These are phyloP conservation scores for Penicillium vulpinum DNA, from an alignment of 2,329 filamentous ascomycete genomes.

Conservation along the genomic window DNA sequence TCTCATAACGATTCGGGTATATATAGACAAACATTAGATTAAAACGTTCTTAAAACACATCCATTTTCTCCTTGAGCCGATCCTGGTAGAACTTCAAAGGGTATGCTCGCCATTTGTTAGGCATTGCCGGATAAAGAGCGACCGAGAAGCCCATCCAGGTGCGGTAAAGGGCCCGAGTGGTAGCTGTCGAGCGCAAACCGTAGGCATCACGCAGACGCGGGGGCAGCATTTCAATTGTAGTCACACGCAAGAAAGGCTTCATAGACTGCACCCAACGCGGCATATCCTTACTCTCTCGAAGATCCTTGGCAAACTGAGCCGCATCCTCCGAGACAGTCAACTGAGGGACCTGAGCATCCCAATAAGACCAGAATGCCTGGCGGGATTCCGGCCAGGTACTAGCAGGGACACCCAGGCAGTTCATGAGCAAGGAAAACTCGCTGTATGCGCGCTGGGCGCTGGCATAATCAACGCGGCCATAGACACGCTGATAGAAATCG, in stretches of 20 bases:
- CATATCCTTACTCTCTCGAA: constrained; percentile 27
- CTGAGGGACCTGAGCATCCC: constrained; percentile 34
- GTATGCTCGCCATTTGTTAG: constrained; percentile 31
- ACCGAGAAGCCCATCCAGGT: constrained; percentile 35
- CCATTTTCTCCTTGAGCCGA: constrained; percentile 29
- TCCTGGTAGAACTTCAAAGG: constrained; percentile 35
- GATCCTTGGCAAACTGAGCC: constrained; percentile 31
- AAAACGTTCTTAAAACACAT: constrained; percentile 16
- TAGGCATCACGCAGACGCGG: constrained; percentile 36
- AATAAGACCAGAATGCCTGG: constrained; percentile 38
- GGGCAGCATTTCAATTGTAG: constrained; percentile 38
- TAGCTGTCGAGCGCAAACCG: constrained; percentile 31
- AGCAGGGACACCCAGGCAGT: constrained; percentile 28
- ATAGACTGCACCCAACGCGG: constrained; percentile 32
- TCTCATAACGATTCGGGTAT: constrained; percentile 10
- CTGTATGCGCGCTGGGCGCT: constrained; percentile 34
- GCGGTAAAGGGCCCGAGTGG: constrained; percentile 31
- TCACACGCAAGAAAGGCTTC: constrained; percentile 33
- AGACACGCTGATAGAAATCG: constrained; percentile 41
- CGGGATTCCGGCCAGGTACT: constrained; percentile 35
- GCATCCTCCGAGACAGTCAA: constrained; percentile 32
- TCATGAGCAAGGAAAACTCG: constrained; percentile 33
- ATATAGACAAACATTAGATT: neutral
- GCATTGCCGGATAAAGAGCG: constrained; percentile 37
- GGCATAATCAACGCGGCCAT: constrained; percentile 33